Percentiles rank a stretch among this genome's conserved stretches.
These are phyloP conservation scores for Ascochyta pisi DNA, from an alignment of 2,329 filamentous ascomycete genomes.

Conservation along the genomic window DNA sequence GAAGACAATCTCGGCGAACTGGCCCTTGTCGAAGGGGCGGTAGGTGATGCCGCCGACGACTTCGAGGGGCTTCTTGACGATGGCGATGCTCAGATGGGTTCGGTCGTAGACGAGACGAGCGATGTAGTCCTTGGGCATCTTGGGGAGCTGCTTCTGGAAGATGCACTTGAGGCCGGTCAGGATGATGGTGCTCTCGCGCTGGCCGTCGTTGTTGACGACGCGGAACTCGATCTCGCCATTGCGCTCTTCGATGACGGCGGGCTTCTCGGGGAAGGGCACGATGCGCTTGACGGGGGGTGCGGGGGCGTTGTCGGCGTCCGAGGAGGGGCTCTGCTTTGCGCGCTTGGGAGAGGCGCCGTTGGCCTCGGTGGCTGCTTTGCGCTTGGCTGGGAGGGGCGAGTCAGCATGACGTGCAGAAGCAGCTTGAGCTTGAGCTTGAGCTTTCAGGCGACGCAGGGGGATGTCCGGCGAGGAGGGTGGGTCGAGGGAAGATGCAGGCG, in stretches of 20 bases:
- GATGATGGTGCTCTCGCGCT: constrained; percentile 88
- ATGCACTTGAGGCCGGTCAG: constrained; percentile 96
- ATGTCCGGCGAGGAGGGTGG: constrained; percentile 19
- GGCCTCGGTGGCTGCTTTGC: constrained; percentile 76
- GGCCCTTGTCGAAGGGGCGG: constrained; percentile 86
- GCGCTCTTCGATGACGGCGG: constrained; percentile 91
- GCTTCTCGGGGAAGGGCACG: constrained; percentile 91
- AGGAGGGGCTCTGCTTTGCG: constrained; percentile 46
- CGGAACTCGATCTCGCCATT: constrained; percentile 95
- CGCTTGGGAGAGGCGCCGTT: constrained; percentile 69
- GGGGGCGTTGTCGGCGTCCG: constrained; percentile 38
- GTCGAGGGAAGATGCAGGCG: no score
- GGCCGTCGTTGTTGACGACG: constrained; percentile 95
- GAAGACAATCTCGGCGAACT: constrained; percentile 98
- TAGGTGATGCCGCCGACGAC: constrained; percentile 97
- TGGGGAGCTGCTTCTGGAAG: constrained; percentile 97
- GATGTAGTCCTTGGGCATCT: constrained; percentile 99
- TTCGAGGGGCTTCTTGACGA: constrained; percentile 94
- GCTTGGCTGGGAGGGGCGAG: constrained; percentile 60
- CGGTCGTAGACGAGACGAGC: constrained; percentile 96
- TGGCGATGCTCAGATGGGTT: constrained; percentile 94
- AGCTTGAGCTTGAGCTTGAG: not conserved
- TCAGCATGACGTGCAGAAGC: constrained; percentile 22
- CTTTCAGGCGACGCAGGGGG: constrained; percentile 15
- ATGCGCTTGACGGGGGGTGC: constrained; percentile 62